These are phyloP conservation scores for Penicillium nucicola DNA, from an alignment of 495 filamentous ascomycete species.

Conservation along the genomic window DNA sequence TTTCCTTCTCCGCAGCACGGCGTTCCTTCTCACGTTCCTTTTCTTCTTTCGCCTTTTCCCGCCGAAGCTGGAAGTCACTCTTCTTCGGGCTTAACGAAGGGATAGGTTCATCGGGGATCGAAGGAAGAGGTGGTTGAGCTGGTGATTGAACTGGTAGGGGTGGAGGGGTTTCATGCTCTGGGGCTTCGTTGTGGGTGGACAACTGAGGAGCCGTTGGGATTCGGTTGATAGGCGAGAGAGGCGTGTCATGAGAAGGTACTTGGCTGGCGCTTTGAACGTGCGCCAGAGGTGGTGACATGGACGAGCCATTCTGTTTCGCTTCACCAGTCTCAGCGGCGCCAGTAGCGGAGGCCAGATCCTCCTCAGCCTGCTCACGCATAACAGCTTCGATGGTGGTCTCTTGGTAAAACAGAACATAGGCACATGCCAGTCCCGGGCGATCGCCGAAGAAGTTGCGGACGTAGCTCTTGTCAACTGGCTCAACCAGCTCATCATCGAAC, in stretches of 20 bases:
- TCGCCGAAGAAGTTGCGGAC: constrained; percentile 98
- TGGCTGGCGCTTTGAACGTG: constrained; percentile 43
- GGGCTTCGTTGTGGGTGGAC: constrained; percentile 31
- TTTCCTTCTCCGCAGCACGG: constrained; percentile 65
- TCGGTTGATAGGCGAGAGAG: constrained; percentile 53
- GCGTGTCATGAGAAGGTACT: constrained; percentile 41
- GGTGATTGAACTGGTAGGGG: constrained; percentile 13
- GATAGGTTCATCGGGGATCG: constrained; percentile 33
- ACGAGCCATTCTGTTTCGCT: constrained; percentile 43
- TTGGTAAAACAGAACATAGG: constrained; percentile 97
- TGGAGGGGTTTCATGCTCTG: constrained; percentile 21
- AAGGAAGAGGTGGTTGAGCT: constrained; percentile 31
- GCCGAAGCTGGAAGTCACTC: constrained; percentile 44
- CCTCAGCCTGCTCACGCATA: constrained; percentile 75
- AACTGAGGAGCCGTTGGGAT: constrained; percentile 58
- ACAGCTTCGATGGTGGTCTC: constrained; percentile 92
- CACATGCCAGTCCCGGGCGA: constrained; percentile 84
- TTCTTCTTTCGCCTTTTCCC: constrained; percentile 52
- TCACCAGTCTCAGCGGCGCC: constrained; percentile 52
- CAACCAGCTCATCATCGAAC: constrained; percentile 98
- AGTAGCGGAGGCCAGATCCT: constrained; percentile 58
- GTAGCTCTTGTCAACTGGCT: constrained; percentile 94
- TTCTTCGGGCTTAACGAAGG: constrained; percentile 37
- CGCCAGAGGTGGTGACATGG: constrained; percentile 24
- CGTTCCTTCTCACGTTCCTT: constrained; percentile 45